These are phyloP conservation scores for Eucalyptus paniculata DNA, from an alignment of 345 rosid genomes.

Conservation along the genomic window DNA sequence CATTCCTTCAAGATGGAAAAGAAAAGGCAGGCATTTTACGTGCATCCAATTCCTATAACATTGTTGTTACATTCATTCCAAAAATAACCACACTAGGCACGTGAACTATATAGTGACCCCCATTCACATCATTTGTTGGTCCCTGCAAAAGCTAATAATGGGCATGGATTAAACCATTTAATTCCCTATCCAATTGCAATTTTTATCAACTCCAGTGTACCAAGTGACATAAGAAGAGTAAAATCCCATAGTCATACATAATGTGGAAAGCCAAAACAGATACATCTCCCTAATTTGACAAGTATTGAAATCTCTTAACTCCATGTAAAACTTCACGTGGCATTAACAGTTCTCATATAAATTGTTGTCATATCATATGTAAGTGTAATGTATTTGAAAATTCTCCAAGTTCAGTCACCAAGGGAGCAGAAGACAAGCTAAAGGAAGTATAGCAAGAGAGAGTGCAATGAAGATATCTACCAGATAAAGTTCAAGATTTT, in stretches of 20 bases:
- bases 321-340: background rate
- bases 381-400: background rate
- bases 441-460: background rate
- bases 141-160: background rate
- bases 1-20: background rate
- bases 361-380: background rate
- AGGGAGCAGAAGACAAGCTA: background rate
- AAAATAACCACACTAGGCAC: background rate
- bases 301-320: background rate
- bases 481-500: slow-evolving; percentile 81
- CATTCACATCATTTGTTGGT: background rate
- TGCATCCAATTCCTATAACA: background rate
- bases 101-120: background rate
- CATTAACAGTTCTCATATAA: background rate
- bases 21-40: background rate
- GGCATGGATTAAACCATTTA: background rate
- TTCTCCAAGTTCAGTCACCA: background rate
- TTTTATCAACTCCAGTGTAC: background rate
- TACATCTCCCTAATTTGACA: background rate
- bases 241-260: background rate
- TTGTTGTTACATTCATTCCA: background rate
- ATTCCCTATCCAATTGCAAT: background rate
- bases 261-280: background rate
- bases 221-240: background rate
- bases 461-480: slow-evolving; percentile 33